Percentiles rank a stretch among this genome's conserved stretches.
These are phyloP conservation scores for Coniochaeta sp. DNA, from an alignment of 2,329 filamentous ascomycete species.

Conservation along the genomic window DNA sequence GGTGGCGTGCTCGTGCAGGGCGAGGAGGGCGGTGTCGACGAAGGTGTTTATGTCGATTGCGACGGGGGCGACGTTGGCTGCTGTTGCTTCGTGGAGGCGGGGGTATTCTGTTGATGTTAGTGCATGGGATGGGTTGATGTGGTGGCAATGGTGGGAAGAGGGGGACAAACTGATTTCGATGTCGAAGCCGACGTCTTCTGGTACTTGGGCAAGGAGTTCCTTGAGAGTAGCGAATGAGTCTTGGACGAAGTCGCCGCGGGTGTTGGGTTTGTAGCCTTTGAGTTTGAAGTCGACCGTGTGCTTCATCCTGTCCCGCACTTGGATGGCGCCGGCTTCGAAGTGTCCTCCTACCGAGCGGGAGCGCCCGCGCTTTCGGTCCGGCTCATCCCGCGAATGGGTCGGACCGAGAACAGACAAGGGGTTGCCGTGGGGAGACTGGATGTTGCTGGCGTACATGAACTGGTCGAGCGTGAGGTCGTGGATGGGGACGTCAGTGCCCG, in stretches of 20 bases:
- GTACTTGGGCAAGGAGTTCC: slow-evolving; percentile 26
- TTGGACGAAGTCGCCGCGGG: slow-evolving; percentile 27
- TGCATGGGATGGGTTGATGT: too few relatives aligned
- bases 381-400: neutral
- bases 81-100: slow-evolving; percentile 27
- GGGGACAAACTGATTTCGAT: slow-evolving; percentile 28
- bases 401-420: slow-evolving; percentile 3
- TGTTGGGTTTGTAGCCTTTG: slow-evolving; percentile 33
- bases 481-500: slow-evolving; percentile 31
- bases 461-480: slow-evolving; percentile 31
- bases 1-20: slow-evolving; percentile 16
- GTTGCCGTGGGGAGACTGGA: slow-evolving; percentile 11
- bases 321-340: slow-evolving; percentile 12
- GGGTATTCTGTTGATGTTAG: slow-evolving; percentile 27
- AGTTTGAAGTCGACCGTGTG: slow-evolving; percentile 29
- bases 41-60: slow-evolving; percentile 31
- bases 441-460: slow-evolving; percentile 23
- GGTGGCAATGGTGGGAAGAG: too few relatives aligned
- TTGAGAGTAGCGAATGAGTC: slow-evolving; percentile 28
- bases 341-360: slow-evolving; percentile 14
- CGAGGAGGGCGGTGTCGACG: slow-evolving; percentile 26
- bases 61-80: slow-evolving; percentile 23
- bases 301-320: slow-evolving; percentile 24
- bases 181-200: slow-evolving; percentile 27
- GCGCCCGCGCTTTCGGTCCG: slow-evolving; percentile 8